Conservation (phyloP, 768 basidiomycete species). For the Mycena maculata region DNA sequence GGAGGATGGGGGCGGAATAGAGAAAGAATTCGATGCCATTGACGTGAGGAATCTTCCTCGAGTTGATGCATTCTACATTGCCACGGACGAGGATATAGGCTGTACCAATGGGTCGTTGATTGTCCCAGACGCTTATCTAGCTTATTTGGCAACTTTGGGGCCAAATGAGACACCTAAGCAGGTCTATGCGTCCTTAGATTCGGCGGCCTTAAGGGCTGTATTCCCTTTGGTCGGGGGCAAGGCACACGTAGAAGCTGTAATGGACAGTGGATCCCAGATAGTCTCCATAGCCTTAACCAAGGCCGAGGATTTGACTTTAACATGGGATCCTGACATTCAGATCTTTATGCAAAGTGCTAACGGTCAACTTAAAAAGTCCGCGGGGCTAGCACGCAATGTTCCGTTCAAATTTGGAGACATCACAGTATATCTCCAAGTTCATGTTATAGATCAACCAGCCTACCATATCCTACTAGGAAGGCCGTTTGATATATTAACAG, state of each 20-base stretch:
- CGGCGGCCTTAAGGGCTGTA: too few species aligned
- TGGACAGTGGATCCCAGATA: conserved; percentile 45
- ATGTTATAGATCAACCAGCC: conserved; percentile 38
- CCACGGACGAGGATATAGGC: too few species aligned
- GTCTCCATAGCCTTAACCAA: conserved; percentile 36
- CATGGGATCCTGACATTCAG: conserved; percentile 35
- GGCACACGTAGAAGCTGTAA: conserved; percentile 36
- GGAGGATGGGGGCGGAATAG: too few species aligned
- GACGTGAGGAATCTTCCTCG: too few species aligned
- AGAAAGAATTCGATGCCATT: too few species aligned
- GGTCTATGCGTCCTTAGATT: too few species aligned
- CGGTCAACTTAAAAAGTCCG: conserved; percentile 34
- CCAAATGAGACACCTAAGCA: too few species aligned
- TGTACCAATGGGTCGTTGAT: too few species aligned
- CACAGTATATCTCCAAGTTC: conserved; percentile 42
- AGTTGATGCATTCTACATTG: too few species aligned
- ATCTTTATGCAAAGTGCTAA: conserved; percentile 47
- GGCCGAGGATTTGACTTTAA: conserved; percentile 28
- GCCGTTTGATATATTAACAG: conserved; percentile 44
- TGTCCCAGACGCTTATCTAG: too few species aligned
- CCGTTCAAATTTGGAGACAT: conserved; percentile 38
- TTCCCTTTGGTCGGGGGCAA: too few species aligned
- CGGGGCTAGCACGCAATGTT: conserved; percentile 44
- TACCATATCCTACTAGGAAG: conserved; percentile 45
- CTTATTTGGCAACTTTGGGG: too few species aligned